Evolutionary conservation across 225 moss, liverwort and hornwort genomes (phyloP), one percentile per base, ranked within the genome.

Genomic region (Physcomitrellopsis africana): DNA sequence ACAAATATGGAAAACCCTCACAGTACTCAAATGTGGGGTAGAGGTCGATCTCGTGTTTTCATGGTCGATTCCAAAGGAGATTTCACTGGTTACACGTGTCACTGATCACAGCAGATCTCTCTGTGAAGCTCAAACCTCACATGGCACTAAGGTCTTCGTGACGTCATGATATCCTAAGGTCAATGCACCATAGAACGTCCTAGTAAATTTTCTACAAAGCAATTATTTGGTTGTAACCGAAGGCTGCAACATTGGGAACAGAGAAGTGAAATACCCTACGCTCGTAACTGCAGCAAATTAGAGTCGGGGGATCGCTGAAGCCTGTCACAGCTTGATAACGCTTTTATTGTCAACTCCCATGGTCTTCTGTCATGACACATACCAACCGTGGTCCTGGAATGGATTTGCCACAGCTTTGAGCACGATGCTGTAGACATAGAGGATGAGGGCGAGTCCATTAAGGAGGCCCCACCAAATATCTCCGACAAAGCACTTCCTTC

Each of bases 331-430:
- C 92, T 89, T 82, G 90, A 80, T 90, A 80, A 81, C 95, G 90
- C 91, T 84, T 89, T 79, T 86, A 81, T 85, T 89, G 83, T 96
- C 81, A 87, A 69, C 87, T 86, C 86, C 92, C 89, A 92, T 93
- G 90, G 92, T 93, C 92, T 92, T 92, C 93, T 93, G 86, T 84
- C 92, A 93, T 96, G 96, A 96, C 90, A 84, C 92, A 90, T 93
- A 90, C 85, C 95, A 93, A 93, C 93, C 89, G 87, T 96, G 92
- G 93, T 90, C 92, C 93, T 96, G 96, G 92, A 93, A 93, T 96
- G 96, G 96, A 96, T 93, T 93, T 96, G 93, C 93, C 92, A 96
- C 96, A 96, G 96, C 93, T 96, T 96, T 89, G 96, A 96, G 92
- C 96, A 96, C 83, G 96, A 96, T 83, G 96, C 96, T 92, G 93